Evolutionary conservation across 768 basidiomycete genomes (phyloP).

Genomic region (Tulasnella sp.): DNA sequence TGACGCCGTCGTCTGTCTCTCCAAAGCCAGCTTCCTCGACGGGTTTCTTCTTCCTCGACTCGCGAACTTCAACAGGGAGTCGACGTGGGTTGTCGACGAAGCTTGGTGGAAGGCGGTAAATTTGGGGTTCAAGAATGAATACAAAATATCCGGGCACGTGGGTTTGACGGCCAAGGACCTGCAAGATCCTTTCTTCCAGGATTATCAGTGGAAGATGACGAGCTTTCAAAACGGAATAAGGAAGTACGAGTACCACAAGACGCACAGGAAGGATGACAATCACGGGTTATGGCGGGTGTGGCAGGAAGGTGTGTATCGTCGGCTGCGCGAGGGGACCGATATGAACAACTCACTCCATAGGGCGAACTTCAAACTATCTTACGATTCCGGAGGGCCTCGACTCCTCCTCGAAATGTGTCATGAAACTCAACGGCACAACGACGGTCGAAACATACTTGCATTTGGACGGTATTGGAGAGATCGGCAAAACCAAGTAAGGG

Average conservation of each 20-base stretch:
- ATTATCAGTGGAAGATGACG: neutral
- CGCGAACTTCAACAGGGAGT: neutral
- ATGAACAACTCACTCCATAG: neutral
- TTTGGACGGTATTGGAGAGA: neutral
- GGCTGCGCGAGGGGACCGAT: too few relatives aligned
- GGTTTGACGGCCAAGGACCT: neutral
- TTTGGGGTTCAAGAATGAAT: too few relatives aligned
- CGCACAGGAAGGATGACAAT: neutral
- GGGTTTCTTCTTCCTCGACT: slow-evolving; percentile 18
- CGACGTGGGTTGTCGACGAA: neutral
- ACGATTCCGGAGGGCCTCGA: neutral
- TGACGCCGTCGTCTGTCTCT: neutral
- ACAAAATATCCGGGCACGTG: neutral
- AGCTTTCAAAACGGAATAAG: neutral
- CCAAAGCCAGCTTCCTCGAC: slow-evolving; percentile 13
- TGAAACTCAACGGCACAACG: neutral
- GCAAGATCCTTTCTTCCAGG: neutral
- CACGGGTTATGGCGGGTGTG: neutral
- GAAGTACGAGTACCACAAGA: neutral
- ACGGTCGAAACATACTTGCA: neutral
- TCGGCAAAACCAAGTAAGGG: neutral
- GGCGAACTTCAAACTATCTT: neutral
- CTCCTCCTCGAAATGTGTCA: neutral
- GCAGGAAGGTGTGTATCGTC: neutral
- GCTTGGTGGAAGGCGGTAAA: neutral